Evolutionary conservation across 83 land plant species (phyloP).

Genomic region (Isoetes engelmannii): DNA sequence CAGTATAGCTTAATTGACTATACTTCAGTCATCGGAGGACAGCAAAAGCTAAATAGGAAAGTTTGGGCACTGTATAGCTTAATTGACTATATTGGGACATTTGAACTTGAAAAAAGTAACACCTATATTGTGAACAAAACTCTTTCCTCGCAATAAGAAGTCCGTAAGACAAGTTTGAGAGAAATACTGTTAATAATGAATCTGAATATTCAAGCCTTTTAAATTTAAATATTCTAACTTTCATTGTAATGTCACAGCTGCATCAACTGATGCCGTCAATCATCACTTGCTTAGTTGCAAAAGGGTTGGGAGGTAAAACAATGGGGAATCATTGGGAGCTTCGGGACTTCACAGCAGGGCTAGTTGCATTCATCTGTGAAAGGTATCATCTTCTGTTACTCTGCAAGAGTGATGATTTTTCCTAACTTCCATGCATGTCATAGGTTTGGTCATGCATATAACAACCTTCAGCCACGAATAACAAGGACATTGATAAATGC

Average conservation of each 20-base stretch:
- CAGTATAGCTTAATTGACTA: too few species aligned
- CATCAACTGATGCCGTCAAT: slow-evolving; percentile 97
- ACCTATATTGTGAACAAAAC: too few species aligned
- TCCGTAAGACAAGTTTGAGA: too few species aligned
- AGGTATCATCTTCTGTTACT: slow-evolving; percentile 31
- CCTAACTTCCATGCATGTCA: background rate
- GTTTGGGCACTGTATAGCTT: too few species aligned
- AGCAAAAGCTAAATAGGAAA: too few species aligned
- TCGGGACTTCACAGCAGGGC: slow-evolving; percentile 71
- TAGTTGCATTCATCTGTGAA: slow-evolving; percentile 76
- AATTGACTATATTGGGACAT: too few species aligned
- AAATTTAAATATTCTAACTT: background rate
- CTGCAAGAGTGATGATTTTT: too few species aligned
- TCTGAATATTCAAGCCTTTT: too few species aligned
- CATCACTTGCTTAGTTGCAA: slow-evolving; percentile 87
- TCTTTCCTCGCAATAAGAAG: too few species aligned
- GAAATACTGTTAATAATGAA: background rate
- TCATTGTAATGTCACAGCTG: slow-evolving; percentile 40
- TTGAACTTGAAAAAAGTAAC: too few species aligned
- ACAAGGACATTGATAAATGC: slow-evolving; percentile 80
- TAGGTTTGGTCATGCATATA: slow-evolving; percentile 90
- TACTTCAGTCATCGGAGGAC: too few species aligned
- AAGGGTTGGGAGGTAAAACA: slow-evolving; percentile 59
- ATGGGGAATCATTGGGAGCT: slow-evolving; percentile 89
- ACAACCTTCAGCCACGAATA: slow-evolving; percentile 71